Base-by-base conservation (phyloP, 768 basidiomycete species). In the Pleurotus citrinopileatus region DNA sequence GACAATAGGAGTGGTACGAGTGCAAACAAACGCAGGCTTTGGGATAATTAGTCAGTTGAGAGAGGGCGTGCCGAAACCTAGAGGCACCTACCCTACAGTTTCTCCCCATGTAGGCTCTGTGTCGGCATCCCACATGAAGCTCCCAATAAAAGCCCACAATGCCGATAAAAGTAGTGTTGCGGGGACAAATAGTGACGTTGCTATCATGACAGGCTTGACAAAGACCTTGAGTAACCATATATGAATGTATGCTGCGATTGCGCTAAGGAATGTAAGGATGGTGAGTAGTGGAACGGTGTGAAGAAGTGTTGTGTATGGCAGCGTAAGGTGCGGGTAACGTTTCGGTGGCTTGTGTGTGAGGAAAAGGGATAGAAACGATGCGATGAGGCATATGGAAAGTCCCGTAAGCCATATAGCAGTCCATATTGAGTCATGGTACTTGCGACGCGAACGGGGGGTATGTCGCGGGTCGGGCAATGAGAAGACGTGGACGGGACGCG, bases 191-290 rank as follows among this genome's bases (percentile, higher is more conserved):
- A 93, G 73, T 15, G 85, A 84, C 0, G 89, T 91, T 20, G 78
- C 79, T 32, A 92, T 70, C 75, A 96, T 84, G 46, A 92, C 88
- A 15, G 94, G 93, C 54, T 86, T 82, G 54, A 91, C 88, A 60
- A 94, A 93, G 55, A 91, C 76, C 55, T 86, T 83, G 46, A 96
- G 71, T 37, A 95, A 76, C 58, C 84, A 78, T 38, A 92, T 82
- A 65, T 91, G 88, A 38, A 75, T 69, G 64, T 93, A 93, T 6
- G 90, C 87, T 42, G 81, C 79, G 19, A 74, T 67, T 9, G 91
- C 89, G 62, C 87, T 88, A 55, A 83, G 63, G 56, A 88, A 74
- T 3, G 87, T 89, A 54, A 91, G 71, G 59, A 89, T 82, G 25
- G 82, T 84, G 59, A 91, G 75, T 59, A 92, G 70, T 5, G 91